Evolutionary conservation across 305 asterid genomes (phyloP), one percentile per base, ranked within the genome.

Genomic region (Fraxinus paxiana): DNA sequence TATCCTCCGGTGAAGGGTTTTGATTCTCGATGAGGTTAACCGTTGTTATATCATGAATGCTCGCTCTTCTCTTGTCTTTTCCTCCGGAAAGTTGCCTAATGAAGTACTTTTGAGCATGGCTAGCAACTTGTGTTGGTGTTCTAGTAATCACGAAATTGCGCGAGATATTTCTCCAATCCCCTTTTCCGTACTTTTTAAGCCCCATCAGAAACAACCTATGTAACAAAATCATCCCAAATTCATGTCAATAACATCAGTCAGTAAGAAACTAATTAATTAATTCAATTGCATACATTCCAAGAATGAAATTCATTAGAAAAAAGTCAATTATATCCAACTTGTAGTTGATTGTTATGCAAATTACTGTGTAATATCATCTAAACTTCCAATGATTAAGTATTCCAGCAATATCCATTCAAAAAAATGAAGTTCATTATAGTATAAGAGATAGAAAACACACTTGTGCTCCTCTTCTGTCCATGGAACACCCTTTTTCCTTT

Each of bases 381-480:
- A 2, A 69, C 38, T 51, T 2, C 79, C 72, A 69, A 72, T 7
- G 22, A 82, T 54, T 31, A 35, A 24, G 34, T 15, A 5, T 17
- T 82, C 18, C 35, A 33, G 2, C 22, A 71, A 37, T 35, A 80
- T 56, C 28, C n/a, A 28, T 24, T 6, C 46, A 22, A 34, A 17
- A 56, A 20, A 59, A 59, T 7, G 69, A 20, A 59, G 30, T 59
- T 59, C 30, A 2, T 18, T 59, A 69, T 15, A n/a, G 31, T 26
- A 54, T 5, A 6, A 74, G 63, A 54, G 18, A 43, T 26, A 54
- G 31, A 75, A 79, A 71, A 77, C 90, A 84, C 79, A 96, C 99
- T 88, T 95, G 77, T 95, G 98, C 82, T 95, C 99, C 65, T 95
- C 97, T 83, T 94, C 97, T 0, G 98, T 94, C 98, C 98, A 94